Base-by-base conservation (phyloP, 2,329 filamentous ascomycete genomes). In the Drechslera avenae region DNA sequence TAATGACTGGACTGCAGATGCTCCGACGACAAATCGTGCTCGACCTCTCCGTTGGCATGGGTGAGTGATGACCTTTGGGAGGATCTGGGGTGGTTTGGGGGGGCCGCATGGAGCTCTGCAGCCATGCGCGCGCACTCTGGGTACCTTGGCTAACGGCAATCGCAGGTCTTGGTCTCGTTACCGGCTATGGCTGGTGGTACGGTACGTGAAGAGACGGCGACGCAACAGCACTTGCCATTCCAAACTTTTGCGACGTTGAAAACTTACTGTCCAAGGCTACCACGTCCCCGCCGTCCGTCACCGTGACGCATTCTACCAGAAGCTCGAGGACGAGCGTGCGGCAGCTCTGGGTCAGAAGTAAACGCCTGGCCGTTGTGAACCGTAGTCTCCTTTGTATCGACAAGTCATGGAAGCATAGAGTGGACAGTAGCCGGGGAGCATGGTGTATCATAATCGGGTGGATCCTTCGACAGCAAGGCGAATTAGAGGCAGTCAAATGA, bases 101-200 rank as follows among this genome's bases (percentile, higher is more conserved):
- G 30, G 37, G 45, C 45, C 42, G 26, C 26, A 4, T 10, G n/a
- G 32, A 50, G 52, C 50, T 52, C 40, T 43, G 18, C 28, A 21
- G 26, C n/a, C n/a, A 37, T 47, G 52, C 45, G 54, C 28, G 39
- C n/a, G 12, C 16, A 21, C n/a, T 19, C 40, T 46, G 32, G 33
- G 43, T 35, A 63, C 51, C 58, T 61, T 37, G 32, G 48, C 66
- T 72, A 57, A 72, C 60, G 40, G 51, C 51, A 46, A 37, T 39
- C 34, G 39, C 60, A 86, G 83, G 84, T 74, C 82, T 87, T 71
- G 84, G 84, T 66, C 79, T 81, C 60, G 77, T 83, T 62, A 78
- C 79, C 72, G 85, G 84, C 63, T 87, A 86, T 75, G 79, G 81
- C 70, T 88, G 81, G 79, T 87, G 85, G 85, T 87, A 87, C 77